Percentiles rank a stretch among this genome's conserved stretches.
These are phyloP conservation scores for Paramecium bursaria DNA, from an alignment of 73 alveolate genomes.

Conservation along the genomic window DNA sequence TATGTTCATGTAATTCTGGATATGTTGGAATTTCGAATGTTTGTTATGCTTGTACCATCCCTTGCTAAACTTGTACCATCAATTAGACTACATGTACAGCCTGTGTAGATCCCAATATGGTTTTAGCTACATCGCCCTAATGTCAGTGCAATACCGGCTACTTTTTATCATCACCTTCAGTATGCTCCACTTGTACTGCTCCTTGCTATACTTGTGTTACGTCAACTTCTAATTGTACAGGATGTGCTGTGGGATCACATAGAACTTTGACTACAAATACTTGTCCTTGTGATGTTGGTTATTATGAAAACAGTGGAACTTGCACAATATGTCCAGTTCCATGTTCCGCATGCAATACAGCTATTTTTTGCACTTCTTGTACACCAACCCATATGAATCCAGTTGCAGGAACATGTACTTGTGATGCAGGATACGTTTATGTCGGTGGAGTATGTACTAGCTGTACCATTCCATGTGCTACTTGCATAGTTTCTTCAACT, in stretches of 20 bases:
- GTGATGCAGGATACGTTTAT: slow-evolving; percentile 11
- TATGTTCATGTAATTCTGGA: not conserved
- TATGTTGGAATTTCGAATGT: too few relatives aligned
- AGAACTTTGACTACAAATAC: not conserved
- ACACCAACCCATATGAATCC: not conserved
- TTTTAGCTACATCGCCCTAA: too few relatives aligned
- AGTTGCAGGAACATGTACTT: not conserved
- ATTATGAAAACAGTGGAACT: slow-evolving; percentile 11
- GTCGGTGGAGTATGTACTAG: not conserved
- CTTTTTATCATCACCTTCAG: not conserved
- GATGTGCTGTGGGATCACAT: not conserved
- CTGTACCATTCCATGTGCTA: not conserved
- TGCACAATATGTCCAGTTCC: not conserved
- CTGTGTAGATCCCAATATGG: not conserved
- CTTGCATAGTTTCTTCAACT: not conserved
- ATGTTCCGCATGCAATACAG: slow-evolving; percentile 2
- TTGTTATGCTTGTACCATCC: too few relatives aligned
- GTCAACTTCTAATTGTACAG: not conserved
- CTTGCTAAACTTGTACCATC: too few relatives aligned
- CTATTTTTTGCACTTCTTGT: not conserved
- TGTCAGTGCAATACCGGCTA: not conserved
- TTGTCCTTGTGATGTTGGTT: slow-evolving; percentile 37
- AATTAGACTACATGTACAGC: not conserved
- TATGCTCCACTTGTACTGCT: too few relatives aligned
- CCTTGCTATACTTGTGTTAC: too few relatives aligned